A percentile compares a stretch with the other conserved stretches of the same genome.
These are phyloP conservation scores for Erodium moschatum DNA, from an alignment of 441 rosid species.

Conservation along the genomic window DNA sequence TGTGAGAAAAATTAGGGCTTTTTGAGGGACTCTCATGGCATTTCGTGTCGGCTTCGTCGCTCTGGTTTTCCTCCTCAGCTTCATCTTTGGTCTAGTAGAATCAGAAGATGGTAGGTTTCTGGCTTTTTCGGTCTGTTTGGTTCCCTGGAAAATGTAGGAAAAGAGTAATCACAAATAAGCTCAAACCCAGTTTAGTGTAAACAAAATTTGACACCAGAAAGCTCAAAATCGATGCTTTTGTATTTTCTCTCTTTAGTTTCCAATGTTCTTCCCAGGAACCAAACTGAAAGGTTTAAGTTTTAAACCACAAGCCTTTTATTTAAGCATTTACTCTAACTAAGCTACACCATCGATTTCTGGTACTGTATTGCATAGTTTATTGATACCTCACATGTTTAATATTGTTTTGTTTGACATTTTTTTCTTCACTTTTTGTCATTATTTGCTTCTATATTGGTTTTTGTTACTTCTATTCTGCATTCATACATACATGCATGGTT, in stretches of 20 bases:
- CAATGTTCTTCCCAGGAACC: background rate
- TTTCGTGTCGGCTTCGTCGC: constrained; percentile 29
- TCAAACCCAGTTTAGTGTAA: background rate
- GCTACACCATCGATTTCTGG: background rate
- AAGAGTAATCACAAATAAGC: background rate
- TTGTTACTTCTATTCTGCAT: constrained; percentile 1
- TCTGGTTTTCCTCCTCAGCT: constrained; percentile 40
- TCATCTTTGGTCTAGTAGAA: constrained; percentile 33
- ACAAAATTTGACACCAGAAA: background rate
- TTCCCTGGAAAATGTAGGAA: constrained; percentile 9
- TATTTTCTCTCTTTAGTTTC: background rate
- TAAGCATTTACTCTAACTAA: background rate
- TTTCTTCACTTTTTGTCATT: background rate
- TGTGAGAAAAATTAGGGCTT: constrained; percentile 18
- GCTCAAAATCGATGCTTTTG: background rate
- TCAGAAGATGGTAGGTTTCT: constrained; percentile 64
- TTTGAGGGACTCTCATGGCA: constrained; percentile 31
- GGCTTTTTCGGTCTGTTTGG: constrained; percentile 13
- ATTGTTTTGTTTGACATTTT: constrained; percentile 5
- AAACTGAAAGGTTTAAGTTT: background rate
- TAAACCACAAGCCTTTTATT: background rate
- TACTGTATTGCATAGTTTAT: background rate
- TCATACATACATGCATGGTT: background rate
- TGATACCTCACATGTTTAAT: background rate
- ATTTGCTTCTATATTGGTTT: background rate